Evolutionary conservation across 176 grass and related monocot species (phyloP), one percentile per base, ranked within the genome.

Genomic region (Raddia distichophylla): DNA sequence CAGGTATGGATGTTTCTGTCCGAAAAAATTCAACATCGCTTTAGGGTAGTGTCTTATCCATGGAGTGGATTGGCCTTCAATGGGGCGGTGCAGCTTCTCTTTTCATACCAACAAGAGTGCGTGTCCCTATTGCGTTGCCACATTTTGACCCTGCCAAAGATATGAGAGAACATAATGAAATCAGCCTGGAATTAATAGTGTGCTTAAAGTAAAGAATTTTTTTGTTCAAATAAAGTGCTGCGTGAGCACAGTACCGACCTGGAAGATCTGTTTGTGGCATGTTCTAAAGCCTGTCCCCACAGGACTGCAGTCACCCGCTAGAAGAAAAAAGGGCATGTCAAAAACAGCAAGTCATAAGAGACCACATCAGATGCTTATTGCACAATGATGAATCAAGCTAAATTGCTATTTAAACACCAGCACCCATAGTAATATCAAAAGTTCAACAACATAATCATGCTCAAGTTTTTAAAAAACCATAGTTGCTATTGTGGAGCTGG

Each of bases 401-500:
- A 66, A 86, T 49, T 60, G 43, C 27, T 81, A 50, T 57, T 65
- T 89, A 85, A 77, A 85, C 64, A 89, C 78, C 43, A 72, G 58
- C 18, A 77, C 6, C 18, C 62, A 17, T 34, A 59, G 13, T 64
- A 72, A 73, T 83, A 85, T 35, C 13, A 40, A 72, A 82, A 89
- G 77, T 64, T 45, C 0, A 2, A 49, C 10, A 44, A 35, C 33
- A 51, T 66, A 89, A 89, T 67, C 46, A 69, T 50, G 42, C 5
- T 65, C 7, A 72, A 64, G 66, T 50, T 72, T 85, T 83, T 53
- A 34, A 19, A 70, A 85, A 14, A 2, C 83, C 46, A 3, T 72
- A 89, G 59, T 53, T 78, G 82, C 65, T 50, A 58, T 86, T 82
- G 83, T 89, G 83, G 87, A 89, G 43, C 19, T 50, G 46, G 78